These are phyloP conservation scores for Erythrophleum fordii DNA, from an alignment of 306 rosid genomes.

Conservation along the genomic window DNA sequence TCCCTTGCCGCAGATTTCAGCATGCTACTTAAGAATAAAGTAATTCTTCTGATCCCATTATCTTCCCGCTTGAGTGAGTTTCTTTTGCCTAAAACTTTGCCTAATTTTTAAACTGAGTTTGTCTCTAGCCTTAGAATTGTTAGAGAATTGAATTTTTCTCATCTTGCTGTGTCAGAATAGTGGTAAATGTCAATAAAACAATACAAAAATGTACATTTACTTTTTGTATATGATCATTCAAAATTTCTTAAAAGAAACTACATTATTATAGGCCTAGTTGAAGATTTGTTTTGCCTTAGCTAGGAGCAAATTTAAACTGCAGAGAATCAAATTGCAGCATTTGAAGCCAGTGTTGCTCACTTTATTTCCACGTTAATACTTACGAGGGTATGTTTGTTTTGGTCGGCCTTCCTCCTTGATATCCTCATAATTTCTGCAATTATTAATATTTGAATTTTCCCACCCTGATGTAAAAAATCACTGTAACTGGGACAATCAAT, in stretches of 20 bases:
- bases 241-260: conserved; percentile 8
- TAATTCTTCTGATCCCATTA: conserved; percentile 48
- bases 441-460: not conserved
- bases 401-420: conserved; percentile 4
- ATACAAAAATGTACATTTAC: not conserved
- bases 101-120: not conserved
- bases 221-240: not conserved
- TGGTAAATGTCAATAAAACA: conserved; percentile 1
- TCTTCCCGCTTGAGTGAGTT: conserved; percentile 31
- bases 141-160: conserved; percentile 5
- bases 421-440: conserved; percentile 2
- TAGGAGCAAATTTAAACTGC: not conserved
- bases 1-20: conserved; percentile 87
- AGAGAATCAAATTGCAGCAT: not conserved
- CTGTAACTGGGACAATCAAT: conserved; percentile 12
- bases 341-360: not conserved
- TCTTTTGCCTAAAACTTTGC: not conserved
- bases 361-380: not conserved
- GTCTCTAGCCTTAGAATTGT: conserved; percentile 20
- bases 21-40: conserved; percentile 88
- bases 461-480: not conserved
- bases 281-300: not conserved
- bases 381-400: not conserved
- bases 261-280: not conserved
- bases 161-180: conserved; percentile 20